Conservation (phyloP, 306 rosid species). For the Argentina anserina region DNA sequence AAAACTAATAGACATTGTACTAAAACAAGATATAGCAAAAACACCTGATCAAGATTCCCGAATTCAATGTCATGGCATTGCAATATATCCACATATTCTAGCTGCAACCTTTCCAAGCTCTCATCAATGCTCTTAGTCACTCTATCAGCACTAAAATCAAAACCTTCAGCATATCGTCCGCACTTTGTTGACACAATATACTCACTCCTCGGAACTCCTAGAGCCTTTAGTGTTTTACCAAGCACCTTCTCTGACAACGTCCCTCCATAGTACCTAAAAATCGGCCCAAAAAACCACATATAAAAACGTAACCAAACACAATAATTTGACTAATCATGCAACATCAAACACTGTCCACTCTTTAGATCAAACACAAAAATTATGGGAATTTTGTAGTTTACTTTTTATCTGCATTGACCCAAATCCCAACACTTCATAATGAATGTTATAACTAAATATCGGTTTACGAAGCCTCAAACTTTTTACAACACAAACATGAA, state of each 20-base stretch:
- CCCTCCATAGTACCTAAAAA: constrained; percentile 68
- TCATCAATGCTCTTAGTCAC: constrained; percentile 80
- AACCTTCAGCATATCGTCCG: constrained; percentile 77
- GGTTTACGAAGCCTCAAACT: not conserved
- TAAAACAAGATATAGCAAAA: not conserved
- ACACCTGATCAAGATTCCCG: constrained; percentile 76
- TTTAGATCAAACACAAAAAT: constrained; percentile 3
- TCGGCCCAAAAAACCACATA: not conserved
- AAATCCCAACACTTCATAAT: not conserved
- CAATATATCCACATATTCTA: constrained; percentile 82
- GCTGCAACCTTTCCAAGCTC: constrained; percentile 85
- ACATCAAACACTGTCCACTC: not conserved
- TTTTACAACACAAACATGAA: too few relatives aligned
- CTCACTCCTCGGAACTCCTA: constrained; percentile 62
- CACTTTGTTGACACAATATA: constrained; percentile 87
- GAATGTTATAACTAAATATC: not conserved
- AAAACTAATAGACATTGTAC: not conserved
- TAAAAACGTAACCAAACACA: not conserved
- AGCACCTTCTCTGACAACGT: constrained; percentile 76
- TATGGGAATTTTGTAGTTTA: not conserved
- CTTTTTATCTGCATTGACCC: not conserved
- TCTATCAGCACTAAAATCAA: constrained; percentile 85
- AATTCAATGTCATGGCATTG: constrained; percentile 96
- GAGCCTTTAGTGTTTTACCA: constrained; percentile 75
- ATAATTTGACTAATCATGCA: not conserved